phyloP scores from a whole-genome alignment of 305 asterid genomes.

The Striga hermonthica region DNA sequence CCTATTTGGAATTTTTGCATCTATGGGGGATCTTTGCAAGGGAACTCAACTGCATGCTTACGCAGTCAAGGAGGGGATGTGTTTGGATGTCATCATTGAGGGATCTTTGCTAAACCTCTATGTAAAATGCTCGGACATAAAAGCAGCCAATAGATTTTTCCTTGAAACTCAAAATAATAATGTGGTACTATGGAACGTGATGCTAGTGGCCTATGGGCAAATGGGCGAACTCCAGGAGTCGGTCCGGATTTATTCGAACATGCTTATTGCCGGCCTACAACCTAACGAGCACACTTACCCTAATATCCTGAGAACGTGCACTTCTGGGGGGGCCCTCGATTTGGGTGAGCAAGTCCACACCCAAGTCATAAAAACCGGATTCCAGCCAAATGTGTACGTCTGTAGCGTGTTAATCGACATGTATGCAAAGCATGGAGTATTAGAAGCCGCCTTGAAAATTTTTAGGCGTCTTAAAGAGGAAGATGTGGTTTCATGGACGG shows the following conservation, averaged over 20 bases:
- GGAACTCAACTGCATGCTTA: slow-evolving; percentile 79
- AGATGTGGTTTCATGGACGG: slow-evolving; percentile 84
- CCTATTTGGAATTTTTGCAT: slow-evolving; percentile 66
- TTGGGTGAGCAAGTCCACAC: slow-evolving; percentile 87
- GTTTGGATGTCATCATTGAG: slow-evolving; percentile 69
- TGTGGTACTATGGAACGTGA: slow-evolving; percentile 89
- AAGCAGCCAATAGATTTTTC: slow-evolving; percentile 67
- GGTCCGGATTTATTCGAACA: slow-evolving; percentile 45
- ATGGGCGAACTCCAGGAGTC: slow-evolving; percentile 74
- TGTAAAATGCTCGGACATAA: slow-evolving; percentile 73
- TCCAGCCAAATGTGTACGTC: slow-evolving; percentile 71
- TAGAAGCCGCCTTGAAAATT: slow-evolving; percentile 64
- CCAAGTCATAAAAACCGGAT: slow-evolving; percentile 70
- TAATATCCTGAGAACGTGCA: slow-evolving; percentile 84
- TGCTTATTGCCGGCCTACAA: slow-evolving; percentile 58
- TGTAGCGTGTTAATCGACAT: slow-evolving; percentile 90
- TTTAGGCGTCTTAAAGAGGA: slow-evolving; percentile 64
- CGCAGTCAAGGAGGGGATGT: slow-evolving; percentile 79
- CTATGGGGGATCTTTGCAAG: slow-evolving; percentile 53
- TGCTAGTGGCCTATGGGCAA: slow-evolving; percentile 94
- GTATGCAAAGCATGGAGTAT: slow-evolving; percentile 72
- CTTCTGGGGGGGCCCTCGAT: slow-evolving; percentile 65
- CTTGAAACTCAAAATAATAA: slow-evolving; percentile 54
- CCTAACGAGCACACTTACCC: slow-evolving; percentile 95
- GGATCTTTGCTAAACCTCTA: slow-evolving; percentile 90